Base-by-base conservation (phyloP, 345 rosid species). In the Boechera stricta region DNA sequence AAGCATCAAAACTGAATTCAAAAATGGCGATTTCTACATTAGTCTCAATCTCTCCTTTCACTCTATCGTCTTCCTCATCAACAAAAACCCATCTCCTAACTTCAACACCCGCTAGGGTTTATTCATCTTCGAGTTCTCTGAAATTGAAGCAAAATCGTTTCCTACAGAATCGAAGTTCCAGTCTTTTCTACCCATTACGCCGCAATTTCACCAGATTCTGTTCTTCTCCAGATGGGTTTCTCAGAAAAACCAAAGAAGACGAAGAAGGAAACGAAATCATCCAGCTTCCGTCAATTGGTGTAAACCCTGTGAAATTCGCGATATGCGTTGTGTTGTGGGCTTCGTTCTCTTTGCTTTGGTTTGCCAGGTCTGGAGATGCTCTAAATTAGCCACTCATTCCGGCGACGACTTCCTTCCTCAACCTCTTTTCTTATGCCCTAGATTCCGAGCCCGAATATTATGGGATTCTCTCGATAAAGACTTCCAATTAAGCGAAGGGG, bases 281-380 rank as follows among this genome's bases (percentile, higher is more conserved):
- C 41, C 58, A 83, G 53, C 73, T 71, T 53, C 81, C 81, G 7
- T 77, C 72, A n/a, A 39, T 75, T 16, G 89, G 86, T 53, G 81
- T 74, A 55, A 81, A 73, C 36, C 91, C 94, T 0, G 60, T 69
- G n/a, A 87, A 84, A 55, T 80, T 85, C 54, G 72, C 85, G 5
- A 54, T 89, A 0, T 88, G 87, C 88, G 93, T 89, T 48, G 81
- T 79, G 65, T 62, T 94, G 8, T 90, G 97, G 90, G 85, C 96
- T 44, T 87, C 97, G 24, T 35, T 88, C 16, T 91, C 97, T 58
- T 83, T 94, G 55, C 85, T 82, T 21, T 21, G 24, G 95, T 92
- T 90, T 57, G 92, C 92, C 26, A 82, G 86, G 71, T 89, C 97
- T 8, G 82, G 89, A 24, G 95, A 90, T 44, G 95, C 97, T 41